Evolutionary conservation across 139 green algal genomes (phyloP).

Genomic region (Micractinium conductrix): DNA sequence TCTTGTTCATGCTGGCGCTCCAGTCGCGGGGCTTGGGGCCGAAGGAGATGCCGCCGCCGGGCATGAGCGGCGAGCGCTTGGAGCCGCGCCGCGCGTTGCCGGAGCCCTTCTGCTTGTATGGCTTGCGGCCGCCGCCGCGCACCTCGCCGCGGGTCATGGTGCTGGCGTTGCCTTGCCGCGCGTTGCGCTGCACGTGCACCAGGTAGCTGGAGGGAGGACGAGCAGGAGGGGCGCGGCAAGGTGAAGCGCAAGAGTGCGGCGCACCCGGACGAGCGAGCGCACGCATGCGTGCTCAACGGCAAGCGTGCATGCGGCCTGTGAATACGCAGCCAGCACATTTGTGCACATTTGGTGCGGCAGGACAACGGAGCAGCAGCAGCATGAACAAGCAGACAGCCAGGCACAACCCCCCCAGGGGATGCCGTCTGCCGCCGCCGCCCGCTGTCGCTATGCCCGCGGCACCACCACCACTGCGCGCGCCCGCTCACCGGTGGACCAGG

Average conservation of each 20-base stretch:
- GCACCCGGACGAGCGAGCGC: too few species aligned
- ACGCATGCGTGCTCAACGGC: too few species aligned
- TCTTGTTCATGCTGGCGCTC: slow-evolving; percentile 99
- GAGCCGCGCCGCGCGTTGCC: slow-evolving; percentile 91
- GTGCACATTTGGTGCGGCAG: too few species aligned
- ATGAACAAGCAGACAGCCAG: too few species aligned
- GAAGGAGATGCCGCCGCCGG: slow-evolving; percentile 96
- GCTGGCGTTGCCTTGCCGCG: slow-evolving; percentile 91
- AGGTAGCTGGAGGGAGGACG: slow-evolving; percentile 67
- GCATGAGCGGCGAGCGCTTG: slow-evolving; percentile 83
- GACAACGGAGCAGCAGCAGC: too few species aligned
- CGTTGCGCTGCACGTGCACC: slow-evolving; percentile 84
- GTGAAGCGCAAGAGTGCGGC: not conserved
- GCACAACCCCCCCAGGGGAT: too few species aligned
- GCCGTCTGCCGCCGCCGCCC: too few species aligned
- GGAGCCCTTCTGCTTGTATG: slow-evolving; percentile 97
- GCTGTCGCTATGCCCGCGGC: too few species aligned
- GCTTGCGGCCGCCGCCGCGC: slow-evolving; percentile 95
- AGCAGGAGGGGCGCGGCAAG: not conserved
- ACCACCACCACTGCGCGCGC: not conserved
- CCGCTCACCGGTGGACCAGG: slow-evolving; percentile 89
- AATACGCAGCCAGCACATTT: too few species aligned
- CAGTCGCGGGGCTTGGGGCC: slow-evolving; percentile 98
- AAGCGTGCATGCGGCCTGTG: too few species aligned
- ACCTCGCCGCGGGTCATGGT: slow-evolving; percentile 95